Evolutionary conservation across 352 stramenopile genomes (phyloP), one percentile per base, ranked within the genome.

Genomic region (Pythium brassicae): DNA sequence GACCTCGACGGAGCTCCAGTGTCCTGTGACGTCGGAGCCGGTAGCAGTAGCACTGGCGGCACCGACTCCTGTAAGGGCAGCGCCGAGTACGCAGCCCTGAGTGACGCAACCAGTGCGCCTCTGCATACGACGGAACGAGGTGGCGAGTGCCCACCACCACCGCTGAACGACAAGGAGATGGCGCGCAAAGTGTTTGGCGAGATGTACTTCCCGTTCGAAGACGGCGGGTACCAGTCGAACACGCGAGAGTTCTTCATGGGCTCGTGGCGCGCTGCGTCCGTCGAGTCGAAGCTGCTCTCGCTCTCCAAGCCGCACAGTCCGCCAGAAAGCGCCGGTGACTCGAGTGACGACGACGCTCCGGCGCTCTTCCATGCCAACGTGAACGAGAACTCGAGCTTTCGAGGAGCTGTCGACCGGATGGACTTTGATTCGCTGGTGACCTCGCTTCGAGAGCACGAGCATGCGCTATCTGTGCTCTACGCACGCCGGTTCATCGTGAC

Each of bases 171-270:
- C 43, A 91, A 91, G 60, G 84, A 94, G 62, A 91, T 78, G 73
- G 82, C 71, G 1, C 72, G 84, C 19, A 92, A 91, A 58, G 66
- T 91, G 3, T 94, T 94, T 73, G 84, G 76, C 1, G 84, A 94
- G 52, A 91, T 87, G 75, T 92, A 94, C 35, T 94, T 92, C 26
- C 84, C 84, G 8, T 87, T 94, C 50, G 80, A 94, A 66, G 81
- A 92, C 23, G 80, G 84, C 25, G 84, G 84, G 0, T 91, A 76
- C 39, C 52, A 75, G 0, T 89, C 78, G 0, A 92, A 87, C 47
- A 75, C 55, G 0, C 69, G 65, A 15, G 54, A 62, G 0, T 64
- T 51, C 6, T 82, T 79, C 25, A 56, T 83, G 48, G 42, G 27
- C 0, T 55, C 57, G 4, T 83, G 74, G 74, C 59, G 57, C 50